phyloP scores from a whole-genome alignment of 495 filamentous ascomycete species.

The Geopyxis carbonaria region DNA sequence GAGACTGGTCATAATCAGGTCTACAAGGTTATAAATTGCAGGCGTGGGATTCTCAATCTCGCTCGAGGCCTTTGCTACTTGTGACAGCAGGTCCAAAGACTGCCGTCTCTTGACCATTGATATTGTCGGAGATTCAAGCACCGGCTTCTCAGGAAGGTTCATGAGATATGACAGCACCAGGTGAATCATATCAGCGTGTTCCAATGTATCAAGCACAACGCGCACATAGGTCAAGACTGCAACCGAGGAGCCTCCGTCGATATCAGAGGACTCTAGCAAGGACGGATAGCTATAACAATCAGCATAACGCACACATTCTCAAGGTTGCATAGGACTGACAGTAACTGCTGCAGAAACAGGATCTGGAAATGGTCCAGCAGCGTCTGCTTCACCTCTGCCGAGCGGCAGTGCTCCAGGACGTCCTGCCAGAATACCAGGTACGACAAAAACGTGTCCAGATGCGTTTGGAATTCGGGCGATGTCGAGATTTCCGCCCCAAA shows the following conservation, averaged over 20 bases:
- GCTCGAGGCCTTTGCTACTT: constrained; percentile 53
- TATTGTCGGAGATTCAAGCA: constrained; percentile 9
- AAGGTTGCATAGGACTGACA: constrained; percentile 39
- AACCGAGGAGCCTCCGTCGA: constrained; percentile 88
- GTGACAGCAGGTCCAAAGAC: constrained; percentile 71
- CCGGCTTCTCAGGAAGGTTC: constrained; percentile 43
- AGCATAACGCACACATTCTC: not conserved
- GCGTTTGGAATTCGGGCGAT: constrained; percentile 50
- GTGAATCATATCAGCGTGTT: constrained; percentile 82
- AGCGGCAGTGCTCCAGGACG: constrained; percentile 85
- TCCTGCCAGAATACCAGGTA: constrained; percentile 97
- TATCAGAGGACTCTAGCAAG: constrained; percentile 85
- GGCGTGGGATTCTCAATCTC: constrained; percentile 58
- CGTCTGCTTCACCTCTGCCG: constrained; percentile 75
- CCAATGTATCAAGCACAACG: constrained; percentile 73
- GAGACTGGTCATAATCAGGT: constrained; percentile 76
- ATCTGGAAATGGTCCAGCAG: constrained; percentile 94
- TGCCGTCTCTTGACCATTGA: constrained; percentile 60
- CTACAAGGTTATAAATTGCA: constrained; percentile 77
- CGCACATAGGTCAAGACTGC: constrained; percentile 88
- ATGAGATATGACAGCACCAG: constrained; percentile 87
- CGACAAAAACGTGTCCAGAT: constrained; percentile 85
- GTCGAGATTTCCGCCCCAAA: constrained; percentile 54
- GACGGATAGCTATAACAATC: constrained; percentile 60
- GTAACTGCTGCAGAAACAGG: constrained; percentile 81